These are phyloP conservation scores for Moringa oleifera DNA, from an alignment of 345 rosid species.

Conservation along the genomic window DNA sequence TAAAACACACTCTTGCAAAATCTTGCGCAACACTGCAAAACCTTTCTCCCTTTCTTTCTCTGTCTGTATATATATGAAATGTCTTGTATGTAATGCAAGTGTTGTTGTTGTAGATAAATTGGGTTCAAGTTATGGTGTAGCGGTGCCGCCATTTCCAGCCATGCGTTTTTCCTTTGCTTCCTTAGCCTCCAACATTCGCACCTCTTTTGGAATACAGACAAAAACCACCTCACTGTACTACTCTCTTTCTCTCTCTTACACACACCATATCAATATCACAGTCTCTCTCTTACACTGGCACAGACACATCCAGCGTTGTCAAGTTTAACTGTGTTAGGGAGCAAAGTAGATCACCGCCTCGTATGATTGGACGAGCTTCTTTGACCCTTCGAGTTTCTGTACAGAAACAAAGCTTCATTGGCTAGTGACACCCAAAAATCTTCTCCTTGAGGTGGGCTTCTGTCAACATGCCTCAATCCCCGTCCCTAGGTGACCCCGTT, in stretches of 20 bases:
- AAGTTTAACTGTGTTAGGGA: background rate
- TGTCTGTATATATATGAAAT: background rate
- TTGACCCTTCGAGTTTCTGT: too few relatives aligned
- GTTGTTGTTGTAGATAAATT: conserved; percentile 13
- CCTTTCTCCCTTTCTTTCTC: background rate
- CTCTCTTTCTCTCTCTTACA: too few relatives aligned
- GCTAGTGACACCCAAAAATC: too few relatives aligned
- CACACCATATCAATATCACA: too few relatives aligned
- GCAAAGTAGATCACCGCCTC: too few relatives aligned
- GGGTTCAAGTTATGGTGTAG: conserved; percentile 20
- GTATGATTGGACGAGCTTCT: too few relatives aligned
- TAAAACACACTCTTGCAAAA: conserved; percentile 16
- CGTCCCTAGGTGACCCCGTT: too few relatives aligned
- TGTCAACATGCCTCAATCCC: too few relatives aligned
- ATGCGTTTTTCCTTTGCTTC: conserved; percentile 52
- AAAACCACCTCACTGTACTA: conserved; percentile 21
- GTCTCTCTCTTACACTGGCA: conserved; percentile 16
- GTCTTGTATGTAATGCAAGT: background rate
- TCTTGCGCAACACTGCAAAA: background rate
- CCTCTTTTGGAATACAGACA: conserved; percentile 56
- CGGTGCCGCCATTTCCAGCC: conserved; percentile 69
- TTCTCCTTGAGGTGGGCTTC: too few relatives aligned
- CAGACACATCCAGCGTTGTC: conserved; percentile 2
- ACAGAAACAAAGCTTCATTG: too few relatives aligned
- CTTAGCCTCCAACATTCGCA: conserved; percentile 72